A percentile compares a stretch with the other conserved stretches of the same genome.
phyloP scores from a whole-genome alignment of 208 protist genomes.

The Wallacemonas sp. region DNA sequence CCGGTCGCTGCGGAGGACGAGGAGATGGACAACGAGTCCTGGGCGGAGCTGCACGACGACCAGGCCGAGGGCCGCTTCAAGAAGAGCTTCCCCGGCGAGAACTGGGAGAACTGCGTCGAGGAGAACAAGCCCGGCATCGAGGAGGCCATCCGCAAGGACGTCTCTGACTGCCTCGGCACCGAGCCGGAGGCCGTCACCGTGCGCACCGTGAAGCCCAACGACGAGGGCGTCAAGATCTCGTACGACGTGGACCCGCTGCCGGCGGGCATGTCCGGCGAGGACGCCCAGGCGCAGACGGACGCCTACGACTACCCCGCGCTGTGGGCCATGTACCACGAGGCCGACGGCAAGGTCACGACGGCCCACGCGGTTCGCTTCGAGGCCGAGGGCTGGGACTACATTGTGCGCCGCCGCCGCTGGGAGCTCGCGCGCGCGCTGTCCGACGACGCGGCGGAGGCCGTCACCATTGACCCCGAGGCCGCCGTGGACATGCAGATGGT shows the following conservation, averaged over 20 bases:
- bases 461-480: slow-evolving; percentile 23
- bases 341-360: slow-evolving; percentile 20
- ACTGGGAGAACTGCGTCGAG: slow-evolving; percentile 26
- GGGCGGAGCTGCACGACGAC: slow-evolving; percentile 18
- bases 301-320: slow-evolving; percentile 41
- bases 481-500: slow-evolving; percentile 26
- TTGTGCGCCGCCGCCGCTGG: slow-evolving; percentile 37
- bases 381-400: slow-evolving; percentile 42
- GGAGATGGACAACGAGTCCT: slow-evolving; percentile 11
- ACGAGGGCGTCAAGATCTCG: slow-evolving; percentile 30
- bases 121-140: slow-evolving; percentile 21
- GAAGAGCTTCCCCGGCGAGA: slow-evolving; percentile 33
- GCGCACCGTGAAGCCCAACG: slow-evolving; percentile 26
- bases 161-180: slow-evolving; percentile 27
- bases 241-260: slow-evolving; percentile 32
- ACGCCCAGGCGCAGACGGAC: slow-evolving; percentile 18
- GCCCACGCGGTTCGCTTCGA: slow-evolving; percentile 48
- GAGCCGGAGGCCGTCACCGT: slow-evolving; percentile 22
- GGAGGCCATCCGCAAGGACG: slow-evolving; percentile 41
- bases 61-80: slow-evolving; percentile 25
- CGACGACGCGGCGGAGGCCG: slow-evolving; percentile 37
- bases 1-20: neutral
- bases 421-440: slow-evolving; percentile 45
- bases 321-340: slow-evolving; percentile 46
- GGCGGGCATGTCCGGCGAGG: slow-evolving; percentile 10